Conservation (phyloP, 441 rosid species). For the Bocquillonia castaneifolia region DNA sequence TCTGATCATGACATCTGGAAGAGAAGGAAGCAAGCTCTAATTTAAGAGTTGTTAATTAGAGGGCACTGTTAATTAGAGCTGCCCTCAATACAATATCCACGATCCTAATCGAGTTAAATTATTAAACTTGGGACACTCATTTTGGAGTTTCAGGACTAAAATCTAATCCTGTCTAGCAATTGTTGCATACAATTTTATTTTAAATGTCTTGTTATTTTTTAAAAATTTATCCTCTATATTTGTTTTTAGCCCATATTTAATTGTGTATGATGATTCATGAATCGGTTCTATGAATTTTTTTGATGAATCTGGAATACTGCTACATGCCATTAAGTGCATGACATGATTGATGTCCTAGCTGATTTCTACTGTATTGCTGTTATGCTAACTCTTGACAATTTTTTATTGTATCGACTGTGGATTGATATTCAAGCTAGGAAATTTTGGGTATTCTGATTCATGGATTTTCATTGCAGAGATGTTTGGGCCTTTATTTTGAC, state of each 20-base stretch:
- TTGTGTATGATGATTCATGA: neutral
- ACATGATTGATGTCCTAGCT: neutral
- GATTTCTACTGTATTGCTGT: neutral
- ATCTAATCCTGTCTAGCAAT: too few relatives aligned
- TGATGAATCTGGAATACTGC: neutral
- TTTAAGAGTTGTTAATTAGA: neutral
- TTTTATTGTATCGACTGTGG: neutral
- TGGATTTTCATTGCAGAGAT: slow-evolving; percentile 56
- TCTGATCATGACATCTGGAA: neutral
- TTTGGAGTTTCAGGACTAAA: neutral
- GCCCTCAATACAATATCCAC: neutral
- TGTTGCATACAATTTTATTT: too few relatives aligned
- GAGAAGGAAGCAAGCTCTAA: neutral
- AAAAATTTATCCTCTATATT: neutral
- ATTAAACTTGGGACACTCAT: neutral
- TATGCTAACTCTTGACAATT: neutral
- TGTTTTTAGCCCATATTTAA: neutral
- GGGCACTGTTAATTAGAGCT: neutral
- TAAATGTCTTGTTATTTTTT: too few relatives aligned
- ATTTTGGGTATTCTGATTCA: slow-evolving; percentile 15
- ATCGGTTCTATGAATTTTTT: neutral
- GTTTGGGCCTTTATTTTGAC: slow-evolving; percentile 94
- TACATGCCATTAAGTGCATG: neutral
- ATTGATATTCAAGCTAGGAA: neutral
- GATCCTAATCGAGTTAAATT: neutral